These are phyloP conservation scores for Debaryomyces prosopidis DNA, from an alignment of 805 yeast species.

Conservation along the genomic window DNA sequence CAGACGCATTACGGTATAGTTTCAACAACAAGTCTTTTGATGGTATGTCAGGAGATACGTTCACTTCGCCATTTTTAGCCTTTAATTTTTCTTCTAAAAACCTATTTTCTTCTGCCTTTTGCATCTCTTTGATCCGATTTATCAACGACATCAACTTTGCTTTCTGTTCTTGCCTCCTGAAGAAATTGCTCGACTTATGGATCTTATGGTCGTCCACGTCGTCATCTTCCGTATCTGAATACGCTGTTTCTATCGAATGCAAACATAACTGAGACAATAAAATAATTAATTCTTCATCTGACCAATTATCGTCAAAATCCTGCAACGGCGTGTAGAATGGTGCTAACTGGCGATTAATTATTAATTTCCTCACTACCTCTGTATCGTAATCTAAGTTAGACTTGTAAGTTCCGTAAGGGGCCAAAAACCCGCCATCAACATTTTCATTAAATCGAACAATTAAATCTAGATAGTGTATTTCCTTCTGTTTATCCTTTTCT, in stretches of 20 bases:
- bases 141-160: conserved; percentile 41
- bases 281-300: conserved; percentile 60
- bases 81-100: conserved; percentile 27
- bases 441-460: conserved; percentile 63
- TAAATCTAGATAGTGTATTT: conserved; percentile 54
- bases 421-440: conserved; percentile 93
- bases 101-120: conserved; percentile 35
- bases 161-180: conserved; percentile 52
- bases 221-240: conserved; percentile 46
- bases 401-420: conserved; percentile 87
- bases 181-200: conserved; percentile 47
- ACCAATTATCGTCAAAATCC: conserved; percentile 73
- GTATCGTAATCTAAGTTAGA: conserved; percentile 74
- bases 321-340: conserved; percentile 91
- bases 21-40: conserved; percentile 50
- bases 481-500: conserved; percentile 56
- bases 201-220: conserved; percentile 63
- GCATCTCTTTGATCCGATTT: conserved; percentile 26
- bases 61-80: conserved; percentile 8
- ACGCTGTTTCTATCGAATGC: conserved; percentile 56
- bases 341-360: conserved; percentile 70
- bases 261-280: conserved; percentile 51
- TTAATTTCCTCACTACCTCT: conserved; percentile 67
- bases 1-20: conserved; percentile 68
- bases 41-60: conserved; percentile 29